Conservation (phyloP, 805 yeast genomes). For the Lachancea waltii region DNA sequence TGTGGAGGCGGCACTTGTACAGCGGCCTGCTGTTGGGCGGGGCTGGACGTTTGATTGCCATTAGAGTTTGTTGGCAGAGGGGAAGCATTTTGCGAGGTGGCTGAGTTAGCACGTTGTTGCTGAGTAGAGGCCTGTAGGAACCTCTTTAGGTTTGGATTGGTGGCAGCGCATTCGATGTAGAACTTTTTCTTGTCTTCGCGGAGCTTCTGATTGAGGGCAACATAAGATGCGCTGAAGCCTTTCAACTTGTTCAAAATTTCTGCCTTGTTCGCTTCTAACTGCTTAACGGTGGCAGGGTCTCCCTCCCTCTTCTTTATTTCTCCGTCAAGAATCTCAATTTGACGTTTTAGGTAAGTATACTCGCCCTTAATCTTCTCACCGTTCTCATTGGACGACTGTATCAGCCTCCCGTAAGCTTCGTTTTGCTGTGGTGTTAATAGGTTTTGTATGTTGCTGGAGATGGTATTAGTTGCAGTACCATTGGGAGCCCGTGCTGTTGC, state of each 20-base stretch:
- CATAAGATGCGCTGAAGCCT: conserved; percentile 23
- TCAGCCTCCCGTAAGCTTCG: conserved; percentile 25
- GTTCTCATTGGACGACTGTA: conserved; percentile 25
- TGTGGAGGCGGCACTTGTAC: conserved; percentile 8
- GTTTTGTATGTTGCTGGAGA: conserved; percentile 26
- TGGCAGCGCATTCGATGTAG: conserved; percentile 32
- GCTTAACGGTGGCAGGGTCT: conserved; percentile 21
- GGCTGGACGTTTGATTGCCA: conserved; percentile 14
- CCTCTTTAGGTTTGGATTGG: conserved; percentile 29
- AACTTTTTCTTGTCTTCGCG: conserved; percentile 28
- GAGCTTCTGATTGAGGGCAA: conserved; percentile 24
- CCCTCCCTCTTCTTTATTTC: conserved; percentile 26
- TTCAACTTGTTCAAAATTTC: conserved; percentile 25
- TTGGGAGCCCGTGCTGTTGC: conserved; percentile 2
- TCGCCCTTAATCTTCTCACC: conserved; percentile 29
- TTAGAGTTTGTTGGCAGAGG: conserved; percentile 13
- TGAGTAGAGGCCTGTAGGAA: conserved; percentile 26
- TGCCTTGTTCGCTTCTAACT: conserved; percentile 23
- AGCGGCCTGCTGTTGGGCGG: conserved; percentile 18
- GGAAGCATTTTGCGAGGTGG: conserved; percentile 13
- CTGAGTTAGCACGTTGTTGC: conserved; percentile 17
- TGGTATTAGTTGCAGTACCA: conserved; percentile 13
- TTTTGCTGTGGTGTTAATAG: conserved; percentile 28
- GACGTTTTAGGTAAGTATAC: conserved; percentile 25
- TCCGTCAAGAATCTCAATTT: conserved; percentile 26